Evolutionary conservation across 2,329 filamentous ascomycete genomes (phyloP).

Genomic region (Sporothrix protearum): DNA sequence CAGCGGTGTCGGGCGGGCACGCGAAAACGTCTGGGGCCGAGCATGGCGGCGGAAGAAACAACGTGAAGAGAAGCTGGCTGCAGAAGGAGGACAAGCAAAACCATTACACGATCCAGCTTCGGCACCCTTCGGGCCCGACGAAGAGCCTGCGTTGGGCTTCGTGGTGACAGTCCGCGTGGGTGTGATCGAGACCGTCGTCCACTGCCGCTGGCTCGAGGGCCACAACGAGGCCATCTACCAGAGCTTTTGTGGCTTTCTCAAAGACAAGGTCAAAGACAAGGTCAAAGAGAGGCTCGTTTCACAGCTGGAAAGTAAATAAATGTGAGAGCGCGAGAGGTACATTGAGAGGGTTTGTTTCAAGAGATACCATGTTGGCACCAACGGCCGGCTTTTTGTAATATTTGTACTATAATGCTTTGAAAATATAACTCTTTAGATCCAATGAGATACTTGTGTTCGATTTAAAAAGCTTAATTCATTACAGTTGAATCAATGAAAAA

Average conservation of each 20-base stretch:
- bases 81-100: slow-evolving; percentile 20
- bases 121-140: slow-evolving; percentile 17
- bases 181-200: slow-evolving; percentile 43
- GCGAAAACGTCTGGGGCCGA: slow-evolving; percentile 75
- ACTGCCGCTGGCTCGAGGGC: slow-evolving; percentile 72
- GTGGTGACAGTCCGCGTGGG: slow-evolving; percentile 48
- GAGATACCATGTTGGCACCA: not conserved
- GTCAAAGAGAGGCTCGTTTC: slow-evolving; percentile 22
- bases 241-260: slow-evolving; percentile 81
- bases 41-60: slow-evolving; percentile 62
- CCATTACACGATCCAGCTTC: slow-evolving; percentile 30
- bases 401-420: not conserved
- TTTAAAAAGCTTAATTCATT: too few relatives aligned
- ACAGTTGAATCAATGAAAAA: too few relatives aligned
- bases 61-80: slow-evolving; percentile 32
- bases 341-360: too few relatives aligned
- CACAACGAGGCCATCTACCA: slow-evolving; percentile 71
- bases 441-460: too few relatives aligned
- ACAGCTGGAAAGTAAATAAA: not conserved
- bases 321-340: not conserved
- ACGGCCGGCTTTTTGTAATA: not conserved
- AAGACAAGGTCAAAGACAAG: slow-evolving; percentile 44
- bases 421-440: too few relatives aligned
- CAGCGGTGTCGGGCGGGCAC: slow-evolving; percentile 59
- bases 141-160: slow-evolving; percentile 54